Evolutionary conservation across 1,284 basidiomycete species (phyloP), one percentile per base, ranked within the genome.

Genomic region (Psilocybe mexicana): DNA sequence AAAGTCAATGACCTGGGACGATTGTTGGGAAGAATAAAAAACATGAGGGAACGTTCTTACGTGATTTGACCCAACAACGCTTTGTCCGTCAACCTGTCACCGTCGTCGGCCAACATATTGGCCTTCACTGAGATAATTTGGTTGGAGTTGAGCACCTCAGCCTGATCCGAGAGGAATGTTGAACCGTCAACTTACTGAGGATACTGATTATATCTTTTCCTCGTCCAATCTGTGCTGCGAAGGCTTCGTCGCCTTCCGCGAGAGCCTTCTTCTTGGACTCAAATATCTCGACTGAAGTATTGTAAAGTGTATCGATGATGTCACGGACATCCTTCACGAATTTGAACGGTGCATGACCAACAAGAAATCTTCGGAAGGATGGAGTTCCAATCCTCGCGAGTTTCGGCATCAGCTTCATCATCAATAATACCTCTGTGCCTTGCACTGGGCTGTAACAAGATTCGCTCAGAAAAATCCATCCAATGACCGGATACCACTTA

Each of bases 181-280:
- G 7, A 24, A 8, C 71, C 14, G 30, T 8, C 8, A 4, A 69
- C 79, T 65, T 61, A 78, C 79, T 69, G 10, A 82, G 63, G 52
- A 77, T 72, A 55, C 77, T 81, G 52, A 82, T 72, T 45, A 82
- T 74, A 65, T 82, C 79, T 49, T 77, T 79, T 18, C 74, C 76
- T 36, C 63, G 64, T 1, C 71, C 74, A 35, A 76, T 61, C 49
- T 77, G 73, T 7, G 64, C 58, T 7, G 60, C 45, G 0, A 75
- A 58, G 7, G 65, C 70, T 14, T 73, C 69, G 33, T 78, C 72
- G 0, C 74, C 75, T 52, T 68, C 64, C 26, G 61, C 63, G 4
- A 81, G 57, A 1, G 74, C 73, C n/a, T 56, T 63, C 63, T 70
- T 75, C 68, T 79, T 83, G 24, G 65, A 65, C 28, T 74, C 61